Base-by-base conservation (phyloP, 768 basidiomycete species). In the Xerocomus potaroensis region DNA sequence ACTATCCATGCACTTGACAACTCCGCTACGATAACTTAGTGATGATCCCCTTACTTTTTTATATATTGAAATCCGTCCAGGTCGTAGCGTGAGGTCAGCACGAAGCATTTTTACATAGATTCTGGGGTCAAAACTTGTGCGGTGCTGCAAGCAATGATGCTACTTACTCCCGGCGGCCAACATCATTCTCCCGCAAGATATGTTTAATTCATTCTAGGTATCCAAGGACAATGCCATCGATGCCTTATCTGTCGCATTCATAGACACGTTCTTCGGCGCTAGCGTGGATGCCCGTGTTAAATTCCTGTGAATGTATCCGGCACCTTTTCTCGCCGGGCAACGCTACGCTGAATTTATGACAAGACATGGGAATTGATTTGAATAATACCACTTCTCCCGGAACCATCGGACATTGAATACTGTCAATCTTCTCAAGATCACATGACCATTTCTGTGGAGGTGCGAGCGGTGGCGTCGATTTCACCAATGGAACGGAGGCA, bases 121-220 rank as follows among this genome's bases (percentile, higher is more conserved):
- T 84, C 60, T 86, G 81, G 81, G 86, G 84, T 48, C 83, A 87
- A 62, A 81, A 86, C 54, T 84, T 84, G 2, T 83, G 84, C 48
- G 84, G 84, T 32, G 84, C 83, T 9, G 69, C 66, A 5, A 70
- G 76, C 50, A 59, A 58, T 18, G 73, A 83, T 48, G 62, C 70
- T 1, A 72, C 78, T 24, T 72, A 81, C 55, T 83, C 67, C 49
- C 83, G 86, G 68, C 74, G 84, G 59, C 66, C 73, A 0, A 67
- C 87, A 43, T 75, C 77, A 5, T 82, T 72, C 58, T 86, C 85
- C 61, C 85, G 83, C 62, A 73, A 78, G 56, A 81, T 78, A 42
- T 48, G 68, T 58, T 35, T 14, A 24, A 29, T 51, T 41, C 51
- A 47, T 35, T 47, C 32, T 15, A 21, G 14, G 14, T 33, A 38